Evolutionary conservation across 768 basidiomycete species (phyloP).

Genomic region (Antrodiella citrinella): DNA sequence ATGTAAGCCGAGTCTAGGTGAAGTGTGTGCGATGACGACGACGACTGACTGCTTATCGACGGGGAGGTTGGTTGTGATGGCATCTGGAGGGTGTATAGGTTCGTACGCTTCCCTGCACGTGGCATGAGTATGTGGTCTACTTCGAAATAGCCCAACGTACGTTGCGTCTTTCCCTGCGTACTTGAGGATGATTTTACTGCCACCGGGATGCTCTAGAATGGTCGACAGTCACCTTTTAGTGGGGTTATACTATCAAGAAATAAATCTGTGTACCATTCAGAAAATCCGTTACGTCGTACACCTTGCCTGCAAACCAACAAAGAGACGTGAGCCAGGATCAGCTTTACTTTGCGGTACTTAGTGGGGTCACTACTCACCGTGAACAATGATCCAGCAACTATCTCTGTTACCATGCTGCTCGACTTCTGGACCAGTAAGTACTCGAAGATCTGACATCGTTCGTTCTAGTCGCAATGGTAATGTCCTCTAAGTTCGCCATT

Average conservation of each 20-base stretch:
- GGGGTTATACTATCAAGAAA: neutral
- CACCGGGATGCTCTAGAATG: slow-evolving; percentile 69
- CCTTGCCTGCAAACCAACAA: slow-evolving; percentile 19
- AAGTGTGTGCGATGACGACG: too few relatives aligned
- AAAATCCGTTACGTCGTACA: slow-evolving; percentile 35
- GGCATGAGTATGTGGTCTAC: neutral
- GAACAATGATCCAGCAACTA: slow-evolving; percentile 77
- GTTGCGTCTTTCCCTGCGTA: slow-evolving; percentile 88
- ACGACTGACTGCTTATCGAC: slow-evolving; percentile 65
- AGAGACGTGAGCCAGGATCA: neutral
- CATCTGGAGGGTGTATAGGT: slow-evolving; percentile 84
- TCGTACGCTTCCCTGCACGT: slow-evolving; percentile 54
- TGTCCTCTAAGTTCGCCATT: neutral
- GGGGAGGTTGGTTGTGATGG: slow-evolving; percentile 69
- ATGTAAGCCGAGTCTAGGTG: neutral
- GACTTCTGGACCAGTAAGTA: slow-evolving; percentile 31
- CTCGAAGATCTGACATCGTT: slow-evolving; percentile 13
- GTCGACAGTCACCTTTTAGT: neutral
- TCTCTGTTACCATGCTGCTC: slow-evolving; percentile 47
- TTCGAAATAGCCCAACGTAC: neutral
- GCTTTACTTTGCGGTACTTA: too few relatives aligned
- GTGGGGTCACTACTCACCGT: too few relatives aligned
- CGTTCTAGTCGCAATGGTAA: too few relatives aligned
- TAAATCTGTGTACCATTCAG: slow-evolving; percentile 17
- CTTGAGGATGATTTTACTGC: slow-evolving; percentile 70